phyloP scores from a whole-genome alignment of 176 grass and related monocot genomes.

The Oropetium thomaeum region DNA sequence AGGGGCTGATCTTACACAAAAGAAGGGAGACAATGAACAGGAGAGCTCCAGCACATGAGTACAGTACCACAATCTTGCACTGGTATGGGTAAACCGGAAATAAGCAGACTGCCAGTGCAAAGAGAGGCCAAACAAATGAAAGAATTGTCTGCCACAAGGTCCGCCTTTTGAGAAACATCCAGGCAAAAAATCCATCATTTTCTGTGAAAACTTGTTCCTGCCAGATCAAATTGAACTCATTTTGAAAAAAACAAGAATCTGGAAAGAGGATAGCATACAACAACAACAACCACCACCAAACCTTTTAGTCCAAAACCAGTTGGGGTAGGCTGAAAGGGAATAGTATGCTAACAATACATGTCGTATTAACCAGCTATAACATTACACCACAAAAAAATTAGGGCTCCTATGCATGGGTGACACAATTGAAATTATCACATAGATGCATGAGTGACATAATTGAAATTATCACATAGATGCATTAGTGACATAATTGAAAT shows the following conservation, averaged over 20 bases:
- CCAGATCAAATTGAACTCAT: conserved; percentile 36
- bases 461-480: too few relatives aligned
- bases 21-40: conserved; percentile 86
- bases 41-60: conserved; percentile 87
- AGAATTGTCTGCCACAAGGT: conserved; percentile 97
- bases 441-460: too few relatives aligned
- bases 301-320: too few relatives aligned
- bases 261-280: not conserved
- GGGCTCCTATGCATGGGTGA: not conserved
- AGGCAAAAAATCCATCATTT: conserved; percentile 94
- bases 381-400: not conserved
- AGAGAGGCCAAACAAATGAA: conserved; percentile 94
- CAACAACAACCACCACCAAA: too few relatives aligned
- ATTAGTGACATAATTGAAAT: not conserved
- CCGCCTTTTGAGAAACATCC: conserved; percentile 96
- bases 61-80: conserved; percentile 99
- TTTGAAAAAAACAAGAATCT: conserved; percentile 18
- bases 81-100: conserved; percentile 99
- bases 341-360: conserved; percentile 6
- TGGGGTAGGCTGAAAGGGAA: too few relatives aligned
- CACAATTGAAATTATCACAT: too few relatives aligned
- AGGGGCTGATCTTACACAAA: conserved; percentile 48
- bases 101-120: conserved; percentile 90
- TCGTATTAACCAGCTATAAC: not conserved
- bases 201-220: conserved; percentile 92